Evolutionary conservation across 2,329 filamentous ascomycete species (phyloP), one percentile per base, ranked within the genome.

Genomic region (Aspergillus sp.): DNA sequence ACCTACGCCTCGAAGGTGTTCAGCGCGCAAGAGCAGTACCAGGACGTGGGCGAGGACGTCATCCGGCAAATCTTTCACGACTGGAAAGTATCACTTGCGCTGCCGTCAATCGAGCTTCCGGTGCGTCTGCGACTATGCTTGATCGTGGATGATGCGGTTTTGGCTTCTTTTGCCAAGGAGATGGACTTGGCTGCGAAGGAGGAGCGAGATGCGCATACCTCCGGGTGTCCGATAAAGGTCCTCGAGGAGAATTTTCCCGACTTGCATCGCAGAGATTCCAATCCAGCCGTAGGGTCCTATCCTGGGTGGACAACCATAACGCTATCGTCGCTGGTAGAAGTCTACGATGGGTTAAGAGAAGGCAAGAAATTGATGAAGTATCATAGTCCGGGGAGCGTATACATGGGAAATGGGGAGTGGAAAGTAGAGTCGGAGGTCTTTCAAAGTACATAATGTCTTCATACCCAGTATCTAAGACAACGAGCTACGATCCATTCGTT

Each of bases 191-290:
- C 52, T 2, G 48, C 51, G 13, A 54, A 50, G 45, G 45, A 19
- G 11, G 59, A 53, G 14, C 47, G 45, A 17, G 52, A 57, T 32
- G 40, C 46, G 10, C 53, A 59, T 45, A 22, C 60, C 14, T 51
- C 47, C 3, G 26, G 42, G 20, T 61, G 60, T 49, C 64, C 57
- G 46, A 55, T 68, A 4, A 68, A 64, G 26, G 53, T 65, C 17
- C 36, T 68, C 19, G 66, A 68, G 53, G 62, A 67, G 38, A 65
- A 65, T 44, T 68, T 59, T 24, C 65, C 65, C 2, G 63, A 67
- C 46, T 38, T 51, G 17, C 45, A 53, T 14, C 53, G 60, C 33
- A 53, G 44, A 4, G 54, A 61, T 22, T 50, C 47, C 32, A 57
- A 36, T 51, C 57, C 58, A 4, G 38, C 43, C 6, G 33, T 42